Conservation (phyloP, 305 asterid species). For the Fraxinus greggii region DNA sequence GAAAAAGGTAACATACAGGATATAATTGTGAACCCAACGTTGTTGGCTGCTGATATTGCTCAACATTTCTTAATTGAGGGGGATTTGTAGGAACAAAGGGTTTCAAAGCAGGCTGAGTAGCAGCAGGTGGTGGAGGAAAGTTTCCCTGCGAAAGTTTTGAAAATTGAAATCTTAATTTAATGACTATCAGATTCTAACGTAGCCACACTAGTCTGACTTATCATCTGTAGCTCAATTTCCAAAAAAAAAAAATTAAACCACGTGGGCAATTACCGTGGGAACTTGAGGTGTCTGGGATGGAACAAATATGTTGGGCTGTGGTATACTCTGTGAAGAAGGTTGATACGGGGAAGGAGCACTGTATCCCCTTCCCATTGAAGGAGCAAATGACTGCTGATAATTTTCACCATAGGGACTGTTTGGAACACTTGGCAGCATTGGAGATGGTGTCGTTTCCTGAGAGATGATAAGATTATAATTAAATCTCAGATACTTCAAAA, state of each 20-base stretch:
- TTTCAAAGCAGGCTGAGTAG: conserved; percentile 64
- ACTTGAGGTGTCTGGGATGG: conserved; percentile 69
- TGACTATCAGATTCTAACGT: conserved; percentile 18
- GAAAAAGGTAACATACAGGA: conserved; percentile 56
- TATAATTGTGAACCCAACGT: conserved; percentile 82
- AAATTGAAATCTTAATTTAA: conserved; percentile 6
- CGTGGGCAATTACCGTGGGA: conserved; percentile 45
- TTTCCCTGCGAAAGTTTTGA: conserved; percentile 50
- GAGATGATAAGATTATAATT: conserved; percentile 11
- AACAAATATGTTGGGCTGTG: conserved; percentile 65
- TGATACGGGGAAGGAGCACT: conserved; percentile 54
- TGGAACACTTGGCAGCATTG: conserved; percentile 41
- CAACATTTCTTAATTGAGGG: conserved; percentile 66
- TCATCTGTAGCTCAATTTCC: neutral
- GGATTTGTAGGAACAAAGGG: conserved; percentile 75
- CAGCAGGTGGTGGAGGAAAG: conserved; percentile 67
- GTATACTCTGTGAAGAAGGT: conserved; percentile 46
- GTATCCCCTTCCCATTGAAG: conserved; percentile 48
- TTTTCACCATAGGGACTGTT: conserved; percentile 58
- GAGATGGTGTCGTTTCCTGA: conserved; percentile 61
- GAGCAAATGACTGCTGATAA: conserved; percentile 55
- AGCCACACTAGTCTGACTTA: neutral
- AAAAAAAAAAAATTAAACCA: neutral
- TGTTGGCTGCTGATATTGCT: conserved; percentile 91
- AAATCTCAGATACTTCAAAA: conserved; percentile 7